Evolutionary conservation across 306 rosid species (phyloP).

Genomic region (Senna tora): DNA sequence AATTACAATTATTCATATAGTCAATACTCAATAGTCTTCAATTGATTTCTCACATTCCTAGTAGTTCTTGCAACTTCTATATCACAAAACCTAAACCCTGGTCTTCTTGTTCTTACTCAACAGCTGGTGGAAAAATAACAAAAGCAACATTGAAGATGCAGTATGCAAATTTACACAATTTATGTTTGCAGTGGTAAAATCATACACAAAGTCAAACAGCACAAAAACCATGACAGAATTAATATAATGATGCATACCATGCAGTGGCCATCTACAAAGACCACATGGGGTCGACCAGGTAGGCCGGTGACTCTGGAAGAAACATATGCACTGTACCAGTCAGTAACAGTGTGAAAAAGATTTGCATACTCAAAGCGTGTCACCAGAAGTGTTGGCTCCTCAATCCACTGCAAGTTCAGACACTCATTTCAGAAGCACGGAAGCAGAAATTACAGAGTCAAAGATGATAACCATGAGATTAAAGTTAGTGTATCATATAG

Average conservation of each 20-base stretch:
- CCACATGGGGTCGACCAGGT: slow-evolving; percentile 83
- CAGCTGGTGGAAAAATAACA: neutral
- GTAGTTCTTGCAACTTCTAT: slow-evolving; percentile 2
- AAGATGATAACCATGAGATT: slow-evolving; percentile 1
- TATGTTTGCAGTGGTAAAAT: neutral
- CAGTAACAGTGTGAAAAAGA: slow-evolving; percentile 91
- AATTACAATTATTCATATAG: neutral
- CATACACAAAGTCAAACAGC: slow-evolving; percentile 3
- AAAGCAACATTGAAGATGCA: neutral
- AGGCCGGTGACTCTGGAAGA: slow-evolving; percentile 82
- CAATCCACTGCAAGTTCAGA: slow-evolving; percentile 86
- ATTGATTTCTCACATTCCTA: slow-evolving; percentile 13
- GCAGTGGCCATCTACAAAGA: slow-evolving; percentile 95
- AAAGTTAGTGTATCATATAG: slow-evolving; percentile 2
- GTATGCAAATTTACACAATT: neutral
- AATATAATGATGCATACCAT: slow-evolving; percentile 51
- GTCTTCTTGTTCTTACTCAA: neutral
- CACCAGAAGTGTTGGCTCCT: slow-evolving; percentile 89
- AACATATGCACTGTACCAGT: slow-evolving; percentile 96
- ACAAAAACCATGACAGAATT: slow-evolving; percentile 31
- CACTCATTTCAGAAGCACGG: slow-evolving; percentile 42
- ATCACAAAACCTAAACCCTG: slow-evolving; percentile 18
- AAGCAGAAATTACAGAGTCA: slow-evolving; percentile 23
- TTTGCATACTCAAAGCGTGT: slow-evolving; percentile 97
- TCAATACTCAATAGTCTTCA: neutral